phyloP scores from a whole-genome alignment of 495 filamentous ascomycete genomes.

The Penicillium waksmanii region DNA sequence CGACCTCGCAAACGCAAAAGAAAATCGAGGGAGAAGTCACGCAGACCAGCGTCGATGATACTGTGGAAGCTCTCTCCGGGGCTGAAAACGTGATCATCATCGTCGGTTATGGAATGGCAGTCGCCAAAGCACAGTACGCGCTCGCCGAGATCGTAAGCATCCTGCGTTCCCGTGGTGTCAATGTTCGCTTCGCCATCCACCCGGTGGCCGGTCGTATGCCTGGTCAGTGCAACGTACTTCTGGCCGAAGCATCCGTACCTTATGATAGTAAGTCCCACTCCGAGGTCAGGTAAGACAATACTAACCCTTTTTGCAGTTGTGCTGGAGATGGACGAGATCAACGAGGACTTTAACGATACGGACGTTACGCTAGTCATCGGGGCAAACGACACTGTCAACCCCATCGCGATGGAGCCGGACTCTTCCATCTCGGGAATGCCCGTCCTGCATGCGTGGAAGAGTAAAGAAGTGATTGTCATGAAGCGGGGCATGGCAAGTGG shows the following conservation, averaged over 20 bases:
- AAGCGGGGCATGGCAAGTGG: slow-evolving; percentile 81
- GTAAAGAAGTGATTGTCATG: slow-evolving; percentile 86
- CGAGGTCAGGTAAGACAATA: slow-evolving; percentile 1
- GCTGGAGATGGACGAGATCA: slow-evolving; percentile 89
- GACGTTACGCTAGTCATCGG: slow-evolving; percentile 86
- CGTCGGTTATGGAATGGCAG: slow-evolving; percentile 86
- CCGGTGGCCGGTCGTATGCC: slow-evolving; percentile 85
- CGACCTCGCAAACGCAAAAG: slow-evolving; percentile 56
- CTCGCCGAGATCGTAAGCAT: slow-evolving; percentile 76
- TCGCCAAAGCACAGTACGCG: slow-evolving; percentile 84
- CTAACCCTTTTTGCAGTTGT: slow-evolving; percentile 52
- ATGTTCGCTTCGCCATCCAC: slow-evolving; percentile 84
- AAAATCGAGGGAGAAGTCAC: slow-evolving; percentile 76
- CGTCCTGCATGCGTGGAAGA: slow-evolving; percentile 86
- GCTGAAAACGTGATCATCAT: slow-evolving; percentile 81
- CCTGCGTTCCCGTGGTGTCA: slow-evolving; percentile 69
- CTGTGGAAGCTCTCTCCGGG: slow-evolving; percentile 67
- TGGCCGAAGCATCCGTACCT: slow-evolving; percentile 79
- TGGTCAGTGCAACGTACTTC: slow-evolving; percentile 82
- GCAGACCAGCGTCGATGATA: slow-evolving; percentile 74
- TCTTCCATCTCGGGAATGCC: slow-evolving; percentile 85
- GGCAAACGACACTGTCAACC: slow-evolving; percentile 85
- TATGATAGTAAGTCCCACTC: slow-evolving; percentile 63
- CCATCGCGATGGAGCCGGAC: slow-evolving; percentile 77
- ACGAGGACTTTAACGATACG: slow-evolving; percentile 80